phyloP scores from a whole-genome alignment of 2,329 filamentous ascomycete genomes.

The Xylariaceae sp. region DNA sequence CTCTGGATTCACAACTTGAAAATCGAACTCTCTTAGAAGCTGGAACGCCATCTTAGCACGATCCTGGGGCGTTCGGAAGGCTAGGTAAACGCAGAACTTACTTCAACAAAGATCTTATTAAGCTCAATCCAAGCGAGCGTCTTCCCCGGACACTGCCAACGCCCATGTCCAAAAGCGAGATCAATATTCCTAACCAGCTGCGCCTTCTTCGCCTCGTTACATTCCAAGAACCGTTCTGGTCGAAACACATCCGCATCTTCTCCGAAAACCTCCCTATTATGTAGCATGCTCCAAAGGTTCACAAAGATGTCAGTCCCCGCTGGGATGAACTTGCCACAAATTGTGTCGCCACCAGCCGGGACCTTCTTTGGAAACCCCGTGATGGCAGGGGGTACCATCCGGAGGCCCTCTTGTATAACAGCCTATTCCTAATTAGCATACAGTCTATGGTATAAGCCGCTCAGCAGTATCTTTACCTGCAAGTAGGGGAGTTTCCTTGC shows the following conservation, averaged over 20 bases:
- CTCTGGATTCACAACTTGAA: constrained; percentile 29
- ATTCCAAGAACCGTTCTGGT: constrained; percentile 31
- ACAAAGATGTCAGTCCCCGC: constrained; percentile 31
- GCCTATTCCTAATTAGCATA: constrained; percentile 18
- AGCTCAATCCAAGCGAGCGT: constrained; percentile 31
- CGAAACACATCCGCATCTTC: constrained; percentile 29
- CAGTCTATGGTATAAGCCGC: background rate
- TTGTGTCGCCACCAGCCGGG: constrained; percentile 28
- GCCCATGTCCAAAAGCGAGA: constrained; percentile 30
- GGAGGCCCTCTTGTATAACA: constrained; percentile 31
- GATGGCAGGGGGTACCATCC: constrained; percentile 28
- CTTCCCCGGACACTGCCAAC: constrained; percentile 31
- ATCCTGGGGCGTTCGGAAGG: background rate
- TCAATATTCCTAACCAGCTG: constrained; percentile 25
- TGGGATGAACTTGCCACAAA: constrained; percentile 28
- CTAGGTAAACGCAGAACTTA: background rate
- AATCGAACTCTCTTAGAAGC: constrained; percentile 29
- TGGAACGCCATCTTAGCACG: constrained; percentile 8
- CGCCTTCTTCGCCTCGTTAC: constrained; percentile 9
- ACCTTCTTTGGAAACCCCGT: constrained; percentile 31
- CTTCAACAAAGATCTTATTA: constrained; percentile 28
- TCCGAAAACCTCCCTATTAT: constrained; percentile 30
- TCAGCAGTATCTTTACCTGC: constrained; percentile 25
- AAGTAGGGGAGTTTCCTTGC: constrained; percentile 30
- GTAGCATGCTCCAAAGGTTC: constrained; percentile 27